Evolutionary conservation across 768 basidiomycete genomes (phyloP), one percentile per base, ranked within the genome.

Genomic region (Piloderma croceum): DNA sequence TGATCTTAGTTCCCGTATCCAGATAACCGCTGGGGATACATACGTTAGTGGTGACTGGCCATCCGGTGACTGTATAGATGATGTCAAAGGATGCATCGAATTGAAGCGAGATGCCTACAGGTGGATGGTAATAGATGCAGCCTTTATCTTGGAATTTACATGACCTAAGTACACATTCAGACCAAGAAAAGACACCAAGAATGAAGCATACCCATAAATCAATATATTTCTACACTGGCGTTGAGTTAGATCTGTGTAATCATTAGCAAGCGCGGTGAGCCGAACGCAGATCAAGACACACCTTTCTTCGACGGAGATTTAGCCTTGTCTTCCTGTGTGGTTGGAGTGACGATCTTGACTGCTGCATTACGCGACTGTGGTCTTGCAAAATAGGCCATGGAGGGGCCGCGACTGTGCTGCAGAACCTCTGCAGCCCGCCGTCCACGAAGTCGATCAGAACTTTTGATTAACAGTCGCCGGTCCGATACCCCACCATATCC

Each of bases 111-210:
- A 55, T n/a, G n/a, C 71, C 43, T 57, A 85, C 83, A 52, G 77
- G 69, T 36, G 89, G 88, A 60, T 92, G 90, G 51, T 79, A 78
- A 59, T 85, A 92, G 36, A 74, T 68, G 63, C 90, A 93, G 44
- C 87, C 87, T 65, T 86, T 86, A 54, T 86, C 84, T 63, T 91
- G 78, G 50, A 73, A 90, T 66, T 85, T 83, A 68, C 90, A 93
- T 42, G 72, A 81, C 31, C 90, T 91, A 42, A 6, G 27, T n/a
- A 23, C 29, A 42, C 36, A 38, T 12, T 31, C 25, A 46, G 36
- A 21, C 35, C 27, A n/a, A 36, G 47, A 12, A 50, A 24, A 21
- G 22, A 15, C 11, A 11, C 31, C 21, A 45, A 24, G 7, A 35
- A 12, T 7, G 4, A 25, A 48, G 3, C 60, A 48, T 64, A 92